These are phyloP conservation scores for Lasiosphaeriaceae sp. DNA, from an alignment of 495 filamentous ascomycete species.

Conservation along the genomic window DNA sequence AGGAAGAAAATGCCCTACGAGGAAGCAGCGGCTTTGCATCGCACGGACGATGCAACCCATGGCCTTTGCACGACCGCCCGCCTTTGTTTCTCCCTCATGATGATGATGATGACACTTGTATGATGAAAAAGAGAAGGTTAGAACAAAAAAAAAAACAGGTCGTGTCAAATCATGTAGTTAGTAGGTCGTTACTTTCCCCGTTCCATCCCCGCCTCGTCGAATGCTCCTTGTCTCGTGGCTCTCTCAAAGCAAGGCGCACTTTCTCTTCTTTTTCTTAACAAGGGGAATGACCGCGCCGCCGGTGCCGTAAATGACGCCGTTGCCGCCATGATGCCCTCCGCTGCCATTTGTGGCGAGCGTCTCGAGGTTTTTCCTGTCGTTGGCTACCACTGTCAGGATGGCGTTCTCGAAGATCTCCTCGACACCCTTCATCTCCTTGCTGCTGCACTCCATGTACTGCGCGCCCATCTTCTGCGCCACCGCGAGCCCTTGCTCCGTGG, in stretches of 20 bases:
- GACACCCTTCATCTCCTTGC: constrained; percentile 93
- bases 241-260: constrained; percentile 24
- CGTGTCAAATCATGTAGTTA: constrained; percentile 29
- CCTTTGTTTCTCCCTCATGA: no score
- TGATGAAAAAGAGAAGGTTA: neutral
- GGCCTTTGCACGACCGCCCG: no score
- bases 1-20: no score
- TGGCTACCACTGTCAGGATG: constrained; percentile 79
- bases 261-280: constrained; percentile 61
- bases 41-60: no score
- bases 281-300: constrained; percentile 25
- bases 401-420: constrained; percentile 91
- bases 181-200: constrained; percentile 3
- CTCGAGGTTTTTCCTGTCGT: constrained; percentile 53
- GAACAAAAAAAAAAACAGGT: constrained; percentile 6
- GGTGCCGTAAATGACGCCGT: constrained; percentile 18
- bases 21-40: no score
- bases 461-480: constrained; percentile 92
- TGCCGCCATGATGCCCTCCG: neutral
- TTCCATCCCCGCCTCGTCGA: neutral
- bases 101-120: no score
- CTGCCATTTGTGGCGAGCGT: constrained; percentile 31
- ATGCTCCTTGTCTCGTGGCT: neutral
- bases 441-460: constrained; percentile 94
- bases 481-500: constrained; percentile 77